A percentile compares a stretch with the other conserved stretches of the same genome.
phyloP scores from a whole-genome alignment of 2,329 filamentous ascomycete species.

The Colletotrichum camelliae region DNA sequence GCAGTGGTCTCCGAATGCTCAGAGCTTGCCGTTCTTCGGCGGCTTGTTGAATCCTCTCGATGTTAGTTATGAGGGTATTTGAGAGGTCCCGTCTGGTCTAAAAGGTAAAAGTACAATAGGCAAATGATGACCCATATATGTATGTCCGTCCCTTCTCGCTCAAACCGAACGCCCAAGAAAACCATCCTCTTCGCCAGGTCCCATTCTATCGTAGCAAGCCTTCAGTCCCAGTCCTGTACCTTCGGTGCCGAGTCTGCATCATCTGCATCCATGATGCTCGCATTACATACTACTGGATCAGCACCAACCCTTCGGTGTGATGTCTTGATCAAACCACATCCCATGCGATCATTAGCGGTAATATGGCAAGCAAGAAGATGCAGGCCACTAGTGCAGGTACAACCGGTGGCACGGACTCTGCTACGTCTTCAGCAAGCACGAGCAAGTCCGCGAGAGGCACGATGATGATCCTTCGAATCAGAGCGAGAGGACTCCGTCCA shows the following conservation, averaged over 20 bases:
- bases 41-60: background rate
- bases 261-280: background rate
- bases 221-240: background rate
- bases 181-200: background rate
- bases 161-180: background rate
- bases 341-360: constrained; percentile 12
- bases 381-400: constrained; percentile 10
- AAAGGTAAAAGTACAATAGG: background rate
- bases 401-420: constrained; percentile 9
- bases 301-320: background rate
- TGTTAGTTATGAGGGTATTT: background rate
- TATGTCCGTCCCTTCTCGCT: background rate
- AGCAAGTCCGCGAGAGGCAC: constrained; percentile 3
- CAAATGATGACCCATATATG: background rate
- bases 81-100: background rate
- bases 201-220: background rate
- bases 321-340: background rate
- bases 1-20: background rate
- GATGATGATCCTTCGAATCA: constrained; percentile 5
- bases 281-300: background rate
- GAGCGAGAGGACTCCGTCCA: background rate
- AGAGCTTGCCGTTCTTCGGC: background rate
- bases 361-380: background rate
- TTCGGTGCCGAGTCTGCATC: background rate
- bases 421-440: background rate